Conservation (phyloP, 768 basidiomycete genomes). For the Chalciporus piperatus region DNA sequence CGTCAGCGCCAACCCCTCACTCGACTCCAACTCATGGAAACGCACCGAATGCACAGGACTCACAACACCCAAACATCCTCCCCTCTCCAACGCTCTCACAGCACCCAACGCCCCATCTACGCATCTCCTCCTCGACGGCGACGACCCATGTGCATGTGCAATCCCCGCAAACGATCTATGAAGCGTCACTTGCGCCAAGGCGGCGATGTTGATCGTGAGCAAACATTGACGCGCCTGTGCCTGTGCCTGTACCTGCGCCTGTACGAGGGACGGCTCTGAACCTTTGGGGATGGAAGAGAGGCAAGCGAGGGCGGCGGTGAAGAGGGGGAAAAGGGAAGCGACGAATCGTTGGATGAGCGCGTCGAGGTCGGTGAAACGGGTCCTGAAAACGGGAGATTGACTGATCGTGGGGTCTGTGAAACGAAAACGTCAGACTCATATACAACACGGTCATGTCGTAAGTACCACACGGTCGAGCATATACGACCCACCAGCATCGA, state of each 20-base stretch:
- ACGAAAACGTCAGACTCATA: too few species aligned
- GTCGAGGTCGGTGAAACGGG: conserved; percentile 45
- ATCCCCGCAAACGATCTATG: conserved; percentile 19
- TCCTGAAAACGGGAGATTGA: conserved; percentile 42
- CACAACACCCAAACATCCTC: conserved; percentile 3
- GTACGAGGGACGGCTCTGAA: too few species aligned
- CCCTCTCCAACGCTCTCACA: conserved; percentile 14
- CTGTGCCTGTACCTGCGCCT: background rate
- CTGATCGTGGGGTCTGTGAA: conserved; percentile 40
- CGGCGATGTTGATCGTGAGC: conserved; percentile 17
- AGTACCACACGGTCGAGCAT: too few species aligned
- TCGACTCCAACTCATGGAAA: too few species aligned
- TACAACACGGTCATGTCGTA: too few species aligned
- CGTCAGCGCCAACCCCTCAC: too few species aligned
- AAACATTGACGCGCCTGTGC: conserved; percentile 5
- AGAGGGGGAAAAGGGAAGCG: background rate
- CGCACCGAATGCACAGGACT: conserved; percentile 21
- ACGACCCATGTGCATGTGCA: conserved; percentile 11
- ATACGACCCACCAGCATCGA: conserved; percentile 21
- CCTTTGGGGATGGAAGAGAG: background rate
- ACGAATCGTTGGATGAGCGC: conserved; percentile 44
- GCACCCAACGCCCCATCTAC: conserved; percentile 14
- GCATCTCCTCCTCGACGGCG: conserved; percentile 16
- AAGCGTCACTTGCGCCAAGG: conserved; percentile 25
- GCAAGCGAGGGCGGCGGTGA: background rate